A percentile compares a stretch with the other conserved stretches of the same genome.
Conservation (phyloP, 164 flowering plant genomes). For the Warburgia ugandensis region DNA sequence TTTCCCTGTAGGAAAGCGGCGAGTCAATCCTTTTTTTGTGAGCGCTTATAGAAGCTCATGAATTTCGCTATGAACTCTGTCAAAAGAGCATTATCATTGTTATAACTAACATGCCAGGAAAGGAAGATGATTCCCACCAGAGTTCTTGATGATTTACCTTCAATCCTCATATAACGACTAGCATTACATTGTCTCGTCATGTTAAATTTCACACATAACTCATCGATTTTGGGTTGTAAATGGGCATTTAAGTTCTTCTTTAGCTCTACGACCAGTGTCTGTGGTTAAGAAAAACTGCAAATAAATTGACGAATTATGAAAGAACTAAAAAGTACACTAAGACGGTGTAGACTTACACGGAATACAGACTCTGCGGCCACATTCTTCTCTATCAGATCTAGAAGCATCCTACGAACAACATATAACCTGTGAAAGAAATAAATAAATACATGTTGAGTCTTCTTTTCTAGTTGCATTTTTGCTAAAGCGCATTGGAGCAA, state of each 20-base stretch:
- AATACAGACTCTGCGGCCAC: constrained; percentile 43
- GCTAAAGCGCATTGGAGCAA: too few species aligned
- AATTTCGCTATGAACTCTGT: constrained; percentile 65
- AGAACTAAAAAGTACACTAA: neutral
- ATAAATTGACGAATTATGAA: too few species aligned
- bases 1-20: too few species aligned
- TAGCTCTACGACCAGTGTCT: constrained; percentile 47
- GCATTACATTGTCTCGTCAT: constrained; percentile 16
- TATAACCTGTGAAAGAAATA: constrained; percentile 29
- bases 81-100: too few species aligned
- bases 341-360: constrained; percentile 25
- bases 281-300: constrained; percentile 6
- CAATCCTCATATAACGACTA: constrained; percentile 40
- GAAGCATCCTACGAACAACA: constrained; percentile 54
- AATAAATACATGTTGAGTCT: neutral
- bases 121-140: neutral
- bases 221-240: constrained; percentile 16
- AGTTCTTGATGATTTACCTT: constrained; percentile 29
- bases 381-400: constrained; percentile 44
- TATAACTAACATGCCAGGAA: constrained; percentile 17
- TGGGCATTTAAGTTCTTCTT: constrained; percentile 29
- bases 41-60: constrained; percentile 53
- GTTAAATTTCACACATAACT: constrained; percentile 33
- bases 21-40: constrained; percentile 2
- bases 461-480: too few species aligned